phyloP scores from a whole-genome alignment of 2,329 filamentous ascomycete species.

The Daldinia sp. region DNA sequence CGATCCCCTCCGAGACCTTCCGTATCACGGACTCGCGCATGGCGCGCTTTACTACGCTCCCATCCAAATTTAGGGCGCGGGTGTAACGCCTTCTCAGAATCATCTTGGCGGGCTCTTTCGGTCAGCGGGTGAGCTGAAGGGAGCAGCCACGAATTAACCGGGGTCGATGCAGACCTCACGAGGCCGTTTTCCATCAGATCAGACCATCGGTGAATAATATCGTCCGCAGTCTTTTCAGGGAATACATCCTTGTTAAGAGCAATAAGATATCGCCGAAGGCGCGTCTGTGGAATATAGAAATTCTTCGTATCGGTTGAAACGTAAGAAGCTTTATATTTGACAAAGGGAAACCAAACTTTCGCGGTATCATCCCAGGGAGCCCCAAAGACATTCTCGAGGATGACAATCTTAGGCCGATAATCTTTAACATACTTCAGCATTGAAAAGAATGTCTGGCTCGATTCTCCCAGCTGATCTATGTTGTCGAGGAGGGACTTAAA shows the following conservation, averaged over 20 bases:
- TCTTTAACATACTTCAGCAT: conserved; percentile 64
- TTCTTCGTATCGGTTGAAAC: conserved; percentile 71
- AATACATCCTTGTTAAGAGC: conserved; percentile 57
- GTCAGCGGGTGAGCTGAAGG: conserved; percentile 62
- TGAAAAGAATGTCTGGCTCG: conserved; percentile 69
- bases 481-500: conserved; percentile 61
- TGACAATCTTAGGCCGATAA: conserved; percentile 67
- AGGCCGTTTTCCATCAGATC: conserved; percentile 54
- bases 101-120: conserved; percentile 58
- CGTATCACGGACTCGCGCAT: conserved; percentile 61
- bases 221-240: conserved; percentile 33
- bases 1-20: conserved; percentile 61
- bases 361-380: conserved; percentile 67
- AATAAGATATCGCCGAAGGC: conserved; percentile 66
- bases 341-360: conserved; percentile 48
- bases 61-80: conserved; percentile 54
- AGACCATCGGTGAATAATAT: conserved; percentile 53
- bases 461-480: conserved; percentile 70
- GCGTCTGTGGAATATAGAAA: conserved; percentile 77
- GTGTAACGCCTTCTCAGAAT: conserved; percentile 49
- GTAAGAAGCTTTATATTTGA: conserved; percentile 64
- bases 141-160: conserved; percentile 69
- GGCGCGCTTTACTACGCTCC: conserved; percentile 65
- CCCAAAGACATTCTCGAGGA: conserved; percentile 74
- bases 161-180: conserved; percentile 66